These are phyloP conservation scores for Pseudogymnoascus destructans DNA, from an alignment of 2,329 filamentous ascomycete genomes.

Conservation along the genomic window DNA sequence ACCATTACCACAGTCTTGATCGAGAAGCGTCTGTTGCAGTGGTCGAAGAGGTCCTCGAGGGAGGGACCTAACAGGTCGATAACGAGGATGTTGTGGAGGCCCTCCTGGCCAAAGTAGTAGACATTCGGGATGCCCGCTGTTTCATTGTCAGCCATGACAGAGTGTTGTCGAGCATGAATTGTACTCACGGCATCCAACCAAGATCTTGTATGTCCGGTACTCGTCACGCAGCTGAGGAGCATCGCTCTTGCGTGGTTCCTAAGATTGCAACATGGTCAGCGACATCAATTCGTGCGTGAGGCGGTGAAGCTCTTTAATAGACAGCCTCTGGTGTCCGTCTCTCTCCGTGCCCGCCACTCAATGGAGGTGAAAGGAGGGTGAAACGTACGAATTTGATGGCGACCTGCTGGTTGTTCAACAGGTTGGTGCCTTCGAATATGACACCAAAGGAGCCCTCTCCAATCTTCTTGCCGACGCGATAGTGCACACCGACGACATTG, in stretches of 20 bases:
- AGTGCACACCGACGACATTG: slow-evolving; percentile 97
- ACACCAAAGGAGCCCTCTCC: slow-evolving; percentile 97
- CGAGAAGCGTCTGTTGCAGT: slow-evolving; percentile 87
- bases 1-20: slow-evolving; percentile 99
- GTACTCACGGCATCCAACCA: slow-evolving; percentile 93
- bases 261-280: slow-evolving; percentile 7
- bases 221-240: slow-evolving; percentile 95
- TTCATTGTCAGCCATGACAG: slow-evolving; percentile 25
- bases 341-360: neutral
- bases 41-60: slow-evolving; percentile 92
- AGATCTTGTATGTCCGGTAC: slow-evolving; percentile 98
- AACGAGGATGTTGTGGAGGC: slow-evolving; percentile 95
- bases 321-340: neutral
- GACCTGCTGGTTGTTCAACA: slow-evolving; percentile 97
- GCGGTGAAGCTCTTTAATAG: neutral
- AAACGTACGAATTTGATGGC: slow-evolving; percentile 93
- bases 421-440: slow-evolving; percentile 96
- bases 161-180: slow-evolving; percentile 13
- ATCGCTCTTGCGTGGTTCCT: slow-evolving; percentile 98
- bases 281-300: neutral
- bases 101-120: slow-evolving; percentile 98
- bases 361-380: neutral
- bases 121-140: slow-evolving; percentile 96
- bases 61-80: slow-evolving; percentile 93
- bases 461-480: slow-evolving; percentile 98